Conservation (phyloP, 495 filamentous ascomycete species). For the Hypoxylon subgilvum region DNA sequence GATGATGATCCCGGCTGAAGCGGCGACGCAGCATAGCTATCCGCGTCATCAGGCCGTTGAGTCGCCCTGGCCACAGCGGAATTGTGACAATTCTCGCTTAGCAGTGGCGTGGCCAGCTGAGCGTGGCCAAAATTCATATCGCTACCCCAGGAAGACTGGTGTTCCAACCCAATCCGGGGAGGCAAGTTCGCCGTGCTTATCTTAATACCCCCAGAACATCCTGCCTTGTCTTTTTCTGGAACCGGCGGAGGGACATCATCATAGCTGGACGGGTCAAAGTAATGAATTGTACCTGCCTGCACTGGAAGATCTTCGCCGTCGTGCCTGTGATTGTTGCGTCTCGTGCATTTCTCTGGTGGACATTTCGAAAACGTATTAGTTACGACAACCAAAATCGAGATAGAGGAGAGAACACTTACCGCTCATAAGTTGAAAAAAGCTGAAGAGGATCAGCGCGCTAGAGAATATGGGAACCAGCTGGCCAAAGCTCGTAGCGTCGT, state of each 20-base stretch:
- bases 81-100: neutral
- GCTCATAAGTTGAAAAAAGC: constrained; percentile 45
- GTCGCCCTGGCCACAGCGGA: neutral
- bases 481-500: constrained; percentile 45
- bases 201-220: neutral
- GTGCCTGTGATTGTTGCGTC: constrained; percentile 14
- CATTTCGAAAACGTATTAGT: neutral
- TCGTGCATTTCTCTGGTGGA: constrained; percentile 20
- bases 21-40: neutral
- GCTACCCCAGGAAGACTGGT: constrained; percentile 6
- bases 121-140: neutral
- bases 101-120: constrained; percentile 9
- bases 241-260: constrained; percentile 2
- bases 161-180: constrained; percentile 1
- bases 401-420: constrained; percentile 24
- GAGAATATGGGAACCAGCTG: constrained; percentile 47
- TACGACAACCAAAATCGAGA: neutral
- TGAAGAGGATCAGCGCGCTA: constrained; percentile 44
- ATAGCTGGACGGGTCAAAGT: constrained; percentile 12
- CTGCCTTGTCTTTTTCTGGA: constrained; percentile 9
- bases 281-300: constrained; percentile 8
- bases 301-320: constrained; percentile 1
- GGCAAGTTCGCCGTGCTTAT: constrained; percentile 1
- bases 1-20: neutral
- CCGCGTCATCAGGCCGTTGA: neutral